phyloP scores from a whole-genome alignment of 352 stramenopile species.

The Phytophthora litchii region DNA sequence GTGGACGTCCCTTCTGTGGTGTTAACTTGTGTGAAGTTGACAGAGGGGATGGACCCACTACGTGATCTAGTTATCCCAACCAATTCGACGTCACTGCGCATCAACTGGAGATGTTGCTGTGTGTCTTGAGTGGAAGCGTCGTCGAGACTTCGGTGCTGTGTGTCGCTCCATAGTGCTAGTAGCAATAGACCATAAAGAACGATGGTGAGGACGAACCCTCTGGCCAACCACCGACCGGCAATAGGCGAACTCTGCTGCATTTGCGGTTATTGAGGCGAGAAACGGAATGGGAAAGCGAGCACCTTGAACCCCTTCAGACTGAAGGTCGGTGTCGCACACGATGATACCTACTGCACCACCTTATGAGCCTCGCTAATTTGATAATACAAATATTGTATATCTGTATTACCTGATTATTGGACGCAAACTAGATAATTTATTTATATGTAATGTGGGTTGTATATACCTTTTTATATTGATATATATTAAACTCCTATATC shows the following conservation, averaged over 20 bases:
- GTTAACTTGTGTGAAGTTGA: constrained; percentile 10
- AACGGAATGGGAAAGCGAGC: constrained; percentile 13
- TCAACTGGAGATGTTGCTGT: constrained; percentile 17
- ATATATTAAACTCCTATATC: no score
- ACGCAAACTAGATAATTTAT: no score
- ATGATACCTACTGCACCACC: constrained; percentile 13
- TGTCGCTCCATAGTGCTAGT: constrained; percentile 13
- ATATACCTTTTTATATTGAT: no score
- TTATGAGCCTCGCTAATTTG: no score
- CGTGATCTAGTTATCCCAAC: neutral
- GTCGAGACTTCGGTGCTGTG: neutral
- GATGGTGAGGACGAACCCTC: constrained; percentile 17
- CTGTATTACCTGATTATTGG: no score
- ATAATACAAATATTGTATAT: no score
- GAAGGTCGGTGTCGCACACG: constrained; percentile 18
- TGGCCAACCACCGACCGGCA: constrained; percentile 23
- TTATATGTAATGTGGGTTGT: no score
- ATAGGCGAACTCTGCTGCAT: constrained; percentile 23
- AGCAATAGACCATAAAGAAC: constrained; percentile 21
- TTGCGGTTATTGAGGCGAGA: constrained; percentile 1
- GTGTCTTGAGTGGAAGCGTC: neutral
- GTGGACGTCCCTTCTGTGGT: neutral
- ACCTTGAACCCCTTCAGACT: no score
- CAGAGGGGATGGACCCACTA: constrained; percentile 4
- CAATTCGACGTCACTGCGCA: neutral